Evolutionary conservation across 345 rosid species (phyloP).

Genomic region (Eucalyptus guilfoylei): DNA sequence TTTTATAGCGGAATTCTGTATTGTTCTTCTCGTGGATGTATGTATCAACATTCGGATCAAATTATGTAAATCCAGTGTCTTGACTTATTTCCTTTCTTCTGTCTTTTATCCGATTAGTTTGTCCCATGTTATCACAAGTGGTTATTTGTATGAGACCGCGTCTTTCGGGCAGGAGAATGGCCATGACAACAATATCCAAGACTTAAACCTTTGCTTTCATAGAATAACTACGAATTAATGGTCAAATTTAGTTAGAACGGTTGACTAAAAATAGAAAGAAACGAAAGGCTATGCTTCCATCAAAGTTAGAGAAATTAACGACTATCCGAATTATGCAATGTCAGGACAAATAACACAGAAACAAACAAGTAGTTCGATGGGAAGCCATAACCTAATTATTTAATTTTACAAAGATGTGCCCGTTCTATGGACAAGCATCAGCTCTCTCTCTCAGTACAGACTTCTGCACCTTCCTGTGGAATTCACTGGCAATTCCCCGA

Average conservation of each 20-base stretch:
- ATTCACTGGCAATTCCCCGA: slow-evolving; percentile 40
- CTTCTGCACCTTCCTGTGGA: slow-evolving; percentile 41
- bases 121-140: too few species aligned
- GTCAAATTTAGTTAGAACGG: neutral
- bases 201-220: neutral
- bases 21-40: too few species aligned
- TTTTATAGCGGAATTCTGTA: too few species aligned
- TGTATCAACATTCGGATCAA: too few species aligned
- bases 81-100: too few species aligned
- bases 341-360: neutral
- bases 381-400: too few species aligned
- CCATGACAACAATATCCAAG: neutral
- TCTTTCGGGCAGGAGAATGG: neutral
- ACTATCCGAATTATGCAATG: neutral
- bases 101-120: too few species aligned
- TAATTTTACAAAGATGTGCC: neutral
- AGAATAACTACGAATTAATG: neutral
- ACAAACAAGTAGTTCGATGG: neutral
- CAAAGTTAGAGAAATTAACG: neutral
- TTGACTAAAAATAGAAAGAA: neutral
- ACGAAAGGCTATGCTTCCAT: neutral
- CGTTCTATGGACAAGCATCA: neutral
- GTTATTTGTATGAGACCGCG: neutral
- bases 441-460: slow-evolving; percentile 21
- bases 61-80: too few species aligned